phyloP scores from a whole-genome alignment of 2,329 filamentous ascomycete species.

The Sporothrix sp. region DNA sequence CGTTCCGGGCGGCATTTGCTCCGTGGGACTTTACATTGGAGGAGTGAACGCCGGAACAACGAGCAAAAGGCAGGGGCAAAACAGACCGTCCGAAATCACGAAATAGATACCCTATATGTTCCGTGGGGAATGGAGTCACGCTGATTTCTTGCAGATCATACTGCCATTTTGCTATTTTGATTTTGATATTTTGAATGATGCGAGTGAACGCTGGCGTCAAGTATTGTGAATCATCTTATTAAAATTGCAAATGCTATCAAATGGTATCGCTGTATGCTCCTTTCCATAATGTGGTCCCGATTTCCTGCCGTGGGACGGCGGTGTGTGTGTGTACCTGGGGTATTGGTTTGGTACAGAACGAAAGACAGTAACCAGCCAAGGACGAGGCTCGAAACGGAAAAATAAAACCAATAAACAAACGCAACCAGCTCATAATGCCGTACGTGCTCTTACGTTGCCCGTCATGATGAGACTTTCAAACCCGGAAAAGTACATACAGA shows the following conservation, averaged over 20 bases:
- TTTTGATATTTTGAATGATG: not conserved
- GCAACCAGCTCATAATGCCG: too few species aligned
- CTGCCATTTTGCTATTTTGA: not conserved
- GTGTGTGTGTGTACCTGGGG: too few species aligned
- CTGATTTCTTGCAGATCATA: not conserved
- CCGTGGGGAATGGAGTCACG: not conserved
- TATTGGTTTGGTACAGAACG: too few species aligned
- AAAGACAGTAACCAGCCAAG: too few species aligned
- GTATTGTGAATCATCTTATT: not conserved
- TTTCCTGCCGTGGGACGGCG: too few species aligned
- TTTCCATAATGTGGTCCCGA: too few species aligned
- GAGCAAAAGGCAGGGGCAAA: not conserved
- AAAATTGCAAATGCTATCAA: not conserved
- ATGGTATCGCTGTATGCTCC: constrained; percentile 1
- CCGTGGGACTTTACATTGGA: constrained; percentile 68
- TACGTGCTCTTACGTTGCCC: too few species aligned
- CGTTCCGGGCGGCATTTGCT: constrained; percentile 74
- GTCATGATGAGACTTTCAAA: too few species aligned
- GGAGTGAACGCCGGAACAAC: not conserved
- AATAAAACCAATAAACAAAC: too few species aligned
- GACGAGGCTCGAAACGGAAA: too few species aligned
- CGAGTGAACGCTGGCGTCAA: not conserved
- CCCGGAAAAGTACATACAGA: too few species aligned
- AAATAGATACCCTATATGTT: constrained; percentile 4
- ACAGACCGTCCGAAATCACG: not conserved